Evolutionary conservation across 176 grass and related monocot species (phyloP).

Genomic region (Musa itinerans): DNA sequence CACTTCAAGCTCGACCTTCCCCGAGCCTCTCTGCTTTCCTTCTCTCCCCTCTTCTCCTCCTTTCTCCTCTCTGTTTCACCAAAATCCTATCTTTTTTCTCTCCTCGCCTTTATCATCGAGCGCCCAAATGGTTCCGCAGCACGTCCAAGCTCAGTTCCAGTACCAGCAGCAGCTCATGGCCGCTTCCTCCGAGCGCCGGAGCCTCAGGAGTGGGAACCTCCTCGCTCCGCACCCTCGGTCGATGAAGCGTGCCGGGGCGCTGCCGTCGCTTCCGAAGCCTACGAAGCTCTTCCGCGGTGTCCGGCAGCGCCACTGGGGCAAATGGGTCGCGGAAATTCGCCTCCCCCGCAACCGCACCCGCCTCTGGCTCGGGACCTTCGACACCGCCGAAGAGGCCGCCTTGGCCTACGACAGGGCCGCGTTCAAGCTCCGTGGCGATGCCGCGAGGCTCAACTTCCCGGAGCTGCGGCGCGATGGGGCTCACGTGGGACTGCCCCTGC

Average conservation of each 20-base stretch:
- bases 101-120: not conserved
- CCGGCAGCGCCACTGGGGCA: constrained; percentile 23
- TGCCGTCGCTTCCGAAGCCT: constrained; percentile 1
- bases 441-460: constrained; percentile 16
- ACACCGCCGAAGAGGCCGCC: constrained; percentile 19
- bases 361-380: constrained; percentile 24
- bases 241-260: not conserved
- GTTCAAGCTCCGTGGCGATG: constrained; percentile 18
- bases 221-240: not conserved
- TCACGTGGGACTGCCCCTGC: not conserved
- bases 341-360: constrained; percentile 21
- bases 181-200: not conserved
- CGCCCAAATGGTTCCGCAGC: not conserved
- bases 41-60: not conserved
- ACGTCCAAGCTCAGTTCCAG: constrained; percentile 1
- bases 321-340: constrained; percentile 21
- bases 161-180: not conserved
- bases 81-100: constrained; percentile 13
- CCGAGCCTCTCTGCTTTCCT: too few species aligned
- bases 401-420: constrained; percentile 14
- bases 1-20: not conserved
- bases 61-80: not conserved
- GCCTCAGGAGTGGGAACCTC: not conserved
- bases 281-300: constrained; percentile 19
- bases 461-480: not conserved